Conservation (phyloP, 495 filamentous ascomycete species). For the Annulohypoxylon nitens region DNA sequence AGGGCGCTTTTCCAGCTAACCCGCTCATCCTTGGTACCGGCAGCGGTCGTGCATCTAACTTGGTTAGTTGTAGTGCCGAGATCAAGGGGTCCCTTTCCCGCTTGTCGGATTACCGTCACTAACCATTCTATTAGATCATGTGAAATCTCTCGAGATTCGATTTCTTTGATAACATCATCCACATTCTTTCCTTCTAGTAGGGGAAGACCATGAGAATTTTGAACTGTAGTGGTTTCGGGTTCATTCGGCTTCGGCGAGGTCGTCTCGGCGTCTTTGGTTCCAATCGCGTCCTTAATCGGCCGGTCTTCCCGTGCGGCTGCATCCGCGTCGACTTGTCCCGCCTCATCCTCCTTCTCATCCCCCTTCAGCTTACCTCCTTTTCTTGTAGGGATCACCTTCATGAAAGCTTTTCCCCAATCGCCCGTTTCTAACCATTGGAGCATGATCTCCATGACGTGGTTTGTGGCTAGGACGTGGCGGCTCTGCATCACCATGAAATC, state of each 20-base stretch:
- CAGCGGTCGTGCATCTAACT: background rate
- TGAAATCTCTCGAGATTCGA: conserved; percentile 34
- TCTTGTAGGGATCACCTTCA: conserved; percentile 84
- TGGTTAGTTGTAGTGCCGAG: conserved; percentile 5
- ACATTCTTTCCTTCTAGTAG: conserved; percentile 53
- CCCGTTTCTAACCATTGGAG: conserved; percentile 86
- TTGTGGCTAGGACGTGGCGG: conserved; percentile 86
- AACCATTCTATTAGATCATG: conserved; percentile 33
- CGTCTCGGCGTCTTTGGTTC: conserved; percentile 6
- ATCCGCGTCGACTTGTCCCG: conserved; percentile 44
- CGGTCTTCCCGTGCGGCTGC: conserved; percentile 45
- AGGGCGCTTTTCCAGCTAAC: background rate
- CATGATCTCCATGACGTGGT: conserved; percentile 98
- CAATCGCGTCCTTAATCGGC: conserved; percentile 9
- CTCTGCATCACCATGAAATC: conserved; percentile 91
- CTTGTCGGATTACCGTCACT: conserved; percentile 22
- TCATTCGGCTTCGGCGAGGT: conserved; percentile 6
- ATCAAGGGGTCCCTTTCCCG: background rate
- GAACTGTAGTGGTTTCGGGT: background rate
- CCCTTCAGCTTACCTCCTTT: conserved; percentile 76
- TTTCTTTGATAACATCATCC: conserved; percentile 49
- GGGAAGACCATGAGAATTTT: background rate
- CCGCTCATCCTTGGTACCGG: background rate
- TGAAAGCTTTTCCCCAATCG: conserved; percentile 91
- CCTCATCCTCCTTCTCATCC: conserved; percentile 40